Evolutionary conservation across 805 yeast genomes (phyloP).

Genomic region (Henningerozyma blattae): DNA sequence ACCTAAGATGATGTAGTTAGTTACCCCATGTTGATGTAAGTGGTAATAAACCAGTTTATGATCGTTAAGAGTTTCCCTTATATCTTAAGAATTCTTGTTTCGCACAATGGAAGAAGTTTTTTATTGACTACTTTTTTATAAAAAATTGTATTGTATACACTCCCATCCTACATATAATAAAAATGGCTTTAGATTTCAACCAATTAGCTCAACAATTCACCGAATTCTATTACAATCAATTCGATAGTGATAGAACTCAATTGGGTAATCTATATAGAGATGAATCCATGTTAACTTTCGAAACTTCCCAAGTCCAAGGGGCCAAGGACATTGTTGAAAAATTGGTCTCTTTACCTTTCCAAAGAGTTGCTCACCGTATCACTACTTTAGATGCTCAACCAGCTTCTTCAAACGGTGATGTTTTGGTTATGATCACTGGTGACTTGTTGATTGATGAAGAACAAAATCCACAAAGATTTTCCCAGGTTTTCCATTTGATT

Average conservation of each 20-base stretch:
- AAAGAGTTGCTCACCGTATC: conserved; percentile 85
- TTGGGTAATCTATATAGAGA: conserved; percentile 92
- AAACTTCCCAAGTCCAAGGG: conserved; percentile 89
- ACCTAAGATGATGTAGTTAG: too few relatives aligned
- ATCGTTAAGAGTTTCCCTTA: too few relatives aligned
- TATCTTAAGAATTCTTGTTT: too few relatives aligned
- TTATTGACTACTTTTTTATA: too few relatives aligned
- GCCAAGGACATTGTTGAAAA: conserved; percentile 88
- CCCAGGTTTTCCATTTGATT: conserved; percentile 93
- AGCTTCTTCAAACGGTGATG: conserved; percentile 84
- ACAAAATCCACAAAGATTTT: conserved; percentile 88
- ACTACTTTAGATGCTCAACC: conserved; percentile 97
- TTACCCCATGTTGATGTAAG: too few relatives aligned
- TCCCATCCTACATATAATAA: neutral
- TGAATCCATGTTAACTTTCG: conserved; percentile 95
- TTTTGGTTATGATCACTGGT: conserved; percentile 95
- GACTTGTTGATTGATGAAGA: conserved; percentile 86
- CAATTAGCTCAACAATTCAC: conserved; percentile 68
- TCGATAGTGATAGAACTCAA: conserved; percentile 84
- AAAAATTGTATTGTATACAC: too few relatives aligned
- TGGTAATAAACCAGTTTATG: too few relatives aligned
- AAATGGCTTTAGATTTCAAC: conserved; percentile 32
- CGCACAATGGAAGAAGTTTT: too few relatives aligned
- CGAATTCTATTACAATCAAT: conserved; percentile 88
- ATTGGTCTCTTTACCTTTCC: conserved; percentile 78